Percentiles rank a stretch among this genome's conserved stretches.
These are phyloP conservation scores for Grosmannia clavigera DNA, from an alignment of 2,329 filamentous ascomycete species.

Conservation along the genomic window DNA sequence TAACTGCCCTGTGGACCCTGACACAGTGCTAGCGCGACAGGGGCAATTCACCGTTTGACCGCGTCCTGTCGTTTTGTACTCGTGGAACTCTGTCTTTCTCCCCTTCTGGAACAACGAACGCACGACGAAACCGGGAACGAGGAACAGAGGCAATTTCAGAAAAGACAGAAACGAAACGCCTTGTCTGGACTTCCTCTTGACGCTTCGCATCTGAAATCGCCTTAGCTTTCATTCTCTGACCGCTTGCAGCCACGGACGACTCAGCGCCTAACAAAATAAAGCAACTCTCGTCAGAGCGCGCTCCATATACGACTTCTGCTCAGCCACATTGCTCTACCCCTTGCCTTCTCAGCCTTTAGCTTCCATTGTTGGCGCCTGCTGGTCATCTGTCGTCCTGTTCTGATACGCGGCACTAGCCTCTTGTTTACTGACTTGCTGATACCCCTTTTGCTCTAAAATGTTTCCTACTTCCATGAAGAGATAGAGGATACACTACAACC, in stretches of 20 bases:
- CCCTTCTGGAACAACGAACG: background rate
- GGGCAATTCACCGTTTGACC: constrained; percentile 11
- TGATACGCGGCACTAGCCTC: background rate
- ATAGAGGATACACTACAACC: constrained; percentile 2
- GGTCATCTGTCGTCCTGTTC: background rate
- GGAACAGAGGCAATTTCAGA: background rate
- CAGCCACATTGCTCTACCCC: background rate
- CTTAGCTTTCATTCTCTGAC: background rate
- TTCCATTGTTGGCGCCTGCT: background rate
- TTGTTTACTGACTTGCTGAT: background rate
- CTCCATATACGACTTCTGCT: background rate
- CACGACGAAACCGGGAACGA: background rate
- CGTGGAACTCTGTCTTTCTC: background rate
- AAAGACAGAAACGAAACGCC: background rate
- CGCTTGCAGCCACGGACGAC: background rate
- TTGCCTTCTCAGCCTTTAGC: background rate
- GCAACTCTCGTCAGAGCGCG: background rate
- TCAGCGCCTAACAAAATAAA: background rate
- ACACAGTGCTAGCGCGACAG: constrained; percentile 16
- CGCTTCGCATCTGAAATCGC: background rate
- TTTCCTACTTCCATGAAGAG: background rate
- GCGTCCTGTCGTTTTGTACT: constrained; percentile 8
- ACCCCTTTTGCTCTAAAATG: background rate
- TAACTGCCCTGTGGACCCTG: constrained; percentile 8
- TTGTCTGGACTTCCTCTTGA: background rate